Evolutionary conservation across 2,329 filamentous ascomycete genomes (phyloP).

Genomic region (Epichloe bromicola): DNA sequence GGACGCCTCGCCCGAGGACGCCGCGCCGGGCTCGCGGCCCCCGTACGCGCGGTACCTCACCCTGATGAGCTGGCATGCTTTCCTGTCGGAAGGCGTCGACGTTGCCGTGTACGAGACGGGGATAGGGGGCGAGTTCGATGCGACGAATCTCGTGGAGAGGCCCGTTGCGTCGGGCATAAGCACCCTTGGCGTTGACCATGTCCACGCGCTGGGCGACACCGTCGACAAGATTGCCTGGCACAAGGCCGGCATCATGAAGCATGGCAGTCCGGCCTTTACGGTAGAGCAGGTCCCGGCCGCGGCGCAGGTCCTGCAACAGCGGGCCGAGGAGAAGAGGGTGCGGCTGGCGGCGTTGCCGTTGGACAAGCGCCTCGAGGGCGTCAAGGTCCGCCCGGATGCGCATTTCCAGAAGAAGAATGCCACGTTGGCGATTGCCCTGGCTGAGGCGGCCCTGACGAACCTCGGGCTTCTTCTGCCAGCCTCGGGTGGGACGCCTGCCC

Average conservation of each 20-base stretch:
- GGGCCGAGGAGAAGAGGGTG: slow-evolving; percentile 41
- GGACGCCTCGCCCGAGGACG: slow-evolving; percentile 19
- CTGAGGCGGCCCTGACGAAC: slow-evolving; percentile 34
- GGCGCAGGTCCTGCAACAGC: slow-evolving; percentile 29
- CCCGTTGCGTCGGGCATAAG: slow-evolving; percentile 49
- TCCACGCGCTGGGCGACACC: slow-evolving; percentile 47
- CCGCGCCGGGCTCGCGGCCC: slow-evolving; percentile 30
- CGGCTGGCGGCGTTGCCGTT: slow-evolving; percentile 31
- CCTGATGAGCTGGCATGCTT: slow-evolving; percentile 54
- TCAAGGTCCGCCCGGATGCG: slow-evolving; percentile 38
- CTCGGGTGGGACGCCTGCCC: slow-evolving; percentile 10
- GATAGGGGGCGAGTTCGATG: slow-evolving; percentile 57
- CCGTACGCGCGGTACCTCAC: slow-evolving; percentile 50
- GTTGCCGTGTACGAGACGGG: slow-evolving; percentile 54
- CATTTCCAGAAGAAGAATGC: slow-evolving; percentile 48
- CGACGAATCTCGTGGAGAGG: slow-evolving; percentile 50
- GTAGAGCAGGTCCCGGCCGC: slow-evolving; percentile 36
- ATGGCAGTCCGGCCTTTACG: slow-evolving; percentile 43
- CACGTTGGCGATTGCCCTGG: slow-evolving; percentile 37
- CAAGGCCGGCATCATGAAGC: slow-evolving; percentile 60
- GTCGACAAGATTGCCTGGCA: slow-evolving; percentile 60
- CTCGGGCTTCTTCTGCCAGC: slow-evolving; percentile 24
- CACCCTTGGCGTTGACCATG: slow-evolving; percentile 57
- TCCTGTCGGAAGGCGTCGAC: slow-evolving; percentile 49
- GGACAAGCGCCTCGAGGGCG: slow-evolving; percentile 31